phyloP scores from a whole-genome alignment of 768 basidiomycete genomes.

The Termitomyces sp. region DNA sequence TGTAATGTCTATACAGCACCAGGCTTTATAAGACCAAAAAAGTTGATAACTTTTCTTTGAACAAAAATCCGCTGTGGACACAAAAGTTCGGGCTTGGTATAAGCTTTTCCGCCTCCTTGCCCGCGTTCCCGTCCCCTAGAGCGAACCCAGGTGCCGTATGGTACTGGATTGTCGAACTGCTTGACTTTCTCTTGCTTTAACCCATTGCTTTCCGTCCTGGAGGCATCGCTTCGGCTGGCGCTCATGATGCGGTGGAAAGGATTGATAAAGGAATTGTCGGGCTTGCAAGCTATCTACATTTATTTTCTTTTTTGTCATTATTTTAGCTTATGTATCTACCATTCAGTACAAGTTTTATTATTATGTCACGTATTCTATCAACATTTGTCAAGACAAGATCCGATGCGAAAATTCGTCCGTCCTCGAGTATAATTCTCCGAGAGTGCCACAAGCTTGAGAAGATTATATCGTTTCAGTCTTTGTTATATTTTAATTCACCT shows the following conservation, averaged over 20 bases:
- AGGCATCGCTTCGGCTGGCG: slow-evolving; percentile 69
- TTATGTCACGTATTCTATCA: neutral
- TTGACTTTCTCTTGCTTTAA: slow-evolving; percentile 32
- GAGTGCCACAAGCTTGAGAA: slow-evolving; percentile 4
- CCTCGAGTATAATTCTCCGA: neutral
- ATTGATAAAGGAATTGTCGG: slow-evolving; percentile 21
- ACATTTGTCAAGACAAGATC: too few species aligned
- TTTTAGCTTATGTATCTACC: neutral
- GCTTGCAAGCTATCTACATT: slow-evolving; percentile 30
- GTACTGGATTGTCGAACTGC: slow-evolving; percentile 26
- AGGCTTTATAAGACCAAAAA: slow-evolving; percentile 14
- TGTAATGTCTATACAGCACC: slow-evolving; percentile 28
- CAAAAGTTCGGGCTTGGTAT: slow-evolving; percentile 87
- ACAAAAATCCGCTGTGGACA: slow-evolving; percentile 74
- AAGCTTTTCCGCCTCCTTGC: slow-evolving; percentile 81
- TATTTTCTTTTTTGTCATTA: neutral
- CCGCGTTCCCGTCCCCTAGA: slow-evolving; percentile 95
- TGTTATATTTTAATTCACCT: neutral
- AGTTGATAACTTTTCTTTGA: slow-evolving; percentile 20
- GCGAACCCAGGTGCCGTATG: slow-evolving; percentile 30
- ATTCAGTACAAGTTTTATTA: neutral
- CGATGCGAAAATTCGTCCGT: neutral
- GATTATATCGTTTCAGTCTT: neutral
- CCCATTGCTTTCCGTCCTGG: slow-evolving; percentile 40
- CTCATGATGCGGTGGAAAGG: slow-evolving; percentile 51